phyloP scores from a whole-genome alignment of 1,284 basidiomycete genomes.

The Ceratobasidium sp. region DNA sequence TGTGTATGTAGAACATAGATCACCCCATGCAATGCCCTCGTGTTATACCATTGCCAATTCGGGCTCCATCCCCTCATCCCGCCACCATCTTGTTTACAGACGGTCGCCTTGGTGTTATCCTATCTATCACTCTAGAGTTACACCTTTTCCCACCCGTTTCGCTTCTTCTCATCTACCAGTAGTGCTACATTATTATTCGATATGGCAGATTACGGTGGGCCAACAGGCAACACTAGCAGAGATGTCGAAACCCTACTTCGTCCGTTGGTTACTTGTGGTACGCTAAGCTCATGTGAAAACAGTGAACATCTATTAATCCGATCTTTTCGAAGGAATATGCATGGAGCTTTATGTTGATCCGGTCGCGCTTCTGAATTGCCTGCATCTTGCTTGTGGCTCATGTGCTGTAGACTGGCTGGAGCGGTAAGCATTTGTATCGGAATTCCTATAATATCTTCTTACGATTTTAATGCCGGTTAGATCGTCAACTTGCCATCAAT shows the following conservation, averaged over 20 bases:
- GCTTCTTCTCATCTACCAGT: not conserved
- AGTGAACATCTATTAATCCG: not conserved
- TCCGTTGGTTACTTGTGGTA: conserved; percentile 41
- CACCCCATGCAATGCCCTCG: not conserved
- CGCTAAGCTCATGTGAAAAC: not conserved
- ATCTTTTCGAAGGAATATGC: conserved; percentile 31
- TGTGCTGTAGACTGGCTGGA: conserved; percentile 35
- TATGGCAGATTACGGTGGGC: conserved; percentile 32
- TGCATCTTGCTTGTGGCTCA: conserved; percentile 43
- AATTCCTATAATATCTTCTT: not conserved
- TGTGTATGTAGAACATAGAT: not conserved
- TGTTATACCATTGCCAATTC: not conserved
- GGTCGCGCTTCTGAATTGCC: conserved; percentile 33
- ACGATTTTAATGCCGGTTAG: not conserved
- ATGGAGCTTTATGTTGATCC: conserved; percentile 43
- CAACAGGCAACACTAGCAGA: not conserved
- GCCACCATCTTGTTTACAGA: conserved; percentile 46
- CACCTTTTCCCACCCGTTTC: not conserved
- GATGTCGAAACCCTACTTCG: conserved; percentile 21
- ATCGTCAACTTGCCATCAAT: conserved; percentile 34
- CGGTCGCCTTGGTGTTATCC: not conserved
- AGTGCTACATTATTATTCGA: not conserved
- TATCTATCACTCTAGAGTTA: not conserved
- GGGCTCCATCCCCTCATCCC: not conserved
- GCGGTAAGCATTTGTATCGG: not conserved